Evolutionary conservation across 257 asterid genomes (phyloP).

Genomic region (Echites panduratus): DNA sequence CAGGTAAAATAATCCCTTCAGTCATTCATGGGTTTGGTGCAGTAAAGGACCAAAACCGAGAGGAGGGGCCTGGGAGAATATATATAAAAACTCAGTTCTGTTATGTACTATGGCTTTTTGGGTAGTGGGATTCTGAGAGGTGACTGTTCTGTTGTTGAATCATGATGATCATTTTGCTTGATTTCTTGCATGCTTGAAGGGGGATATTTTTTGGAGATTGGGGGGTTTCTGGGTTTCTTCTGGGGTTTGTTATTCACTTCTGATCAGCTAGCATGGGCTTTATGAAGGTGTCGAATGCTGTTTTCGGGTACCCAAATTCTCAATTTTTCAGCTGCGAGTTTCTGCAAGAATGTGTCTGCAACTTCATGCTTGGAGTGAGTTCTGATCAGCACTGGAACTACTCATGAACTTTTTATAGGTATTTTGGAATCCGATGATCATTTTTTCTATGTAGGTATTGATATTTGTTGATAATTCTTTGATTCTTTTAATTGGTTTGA

Average conservation of each 20-base stretch:
- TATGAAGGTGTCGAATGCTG: conserved; percentile 20
- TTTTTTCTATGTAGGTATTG: conserved; percentile 42
- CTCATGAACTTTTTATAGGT: conserved; percentile 40
- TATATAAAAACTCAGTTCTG: conserved; percentile 46
- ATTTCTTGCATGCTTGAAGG: conserved; percentile 27
- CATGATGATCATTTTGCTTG: conserved; percentile 27
- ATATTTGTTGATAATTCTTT: conserved; percentile 49
- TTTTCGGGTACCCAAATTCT: conserved; percentile 10
- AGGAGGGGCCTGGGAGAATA: conserved; percentile 8
- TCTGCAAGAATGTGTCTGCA: conserved; percentile 37
- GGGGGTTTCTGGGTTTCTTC: conserved; percentile 13
- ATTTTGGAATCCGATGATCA: conserved; percentile 87
- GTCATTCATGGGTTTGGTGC: conserved; percentile 5
- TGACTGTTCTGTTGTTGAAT: conserved; percentile 16
- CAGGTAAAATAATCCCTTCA: conserved; percentile 12
- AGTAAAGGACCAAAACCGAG: conserved; percentile 18
- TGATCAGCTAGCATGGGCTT: conserved; percentile 29
- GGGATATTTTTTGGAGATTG: not conserved
- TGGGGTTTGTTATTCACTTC: conserved; percentile 1
- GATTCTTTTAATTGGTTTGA: conserved; percentile 44
- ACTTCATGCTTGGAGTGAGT: conserved; percentile 27
- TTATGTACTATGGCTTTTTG: conserved; percentile 48
- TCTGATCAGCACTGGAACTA: conserved; percentile 15
- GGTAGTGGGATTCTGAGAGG: conserved; percentile 50
- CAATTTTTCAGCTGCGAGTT: conserved; percentile 35